phyloP scores from a whole-genome alignment of 2,329 filamentous ascomycete genomes.

The Domatiomyces catenatus region DNA sequence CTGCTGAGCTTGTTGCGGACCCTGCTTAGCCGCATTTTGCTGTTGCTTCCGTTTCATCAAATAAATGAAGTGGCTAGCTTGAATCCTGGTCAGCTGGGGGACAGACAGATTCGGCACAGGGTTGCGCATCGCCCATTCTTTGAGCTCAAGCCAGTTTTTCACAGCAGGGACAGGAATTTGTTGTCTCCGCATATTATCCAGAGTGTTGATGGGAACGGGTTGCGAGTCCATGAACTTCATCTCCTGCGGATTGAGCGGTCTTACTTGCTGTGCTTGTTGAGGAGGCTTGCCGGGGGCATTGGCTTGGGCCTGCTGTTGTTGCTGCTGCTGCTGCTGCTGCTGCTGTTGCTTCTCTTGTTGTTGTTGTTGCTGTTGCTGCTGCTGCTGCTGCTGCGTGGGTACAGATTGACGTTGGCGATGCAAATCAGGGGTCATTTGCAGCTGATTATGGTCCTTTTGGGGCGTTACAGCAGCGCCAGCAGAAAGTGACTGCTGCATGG shows the following conservation, averaged over 20 bases:
- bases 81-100: slow-evolving; percentile 9
- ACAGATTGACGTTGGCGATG: slow-evolving; percentile 11
- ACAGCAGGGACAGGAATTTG: slow-evolving; percentile 9
- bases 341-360: slow-evolving; percentile 18
- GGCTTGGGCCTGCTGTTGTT: slow-evolving; percentile 7
- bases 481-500: slow-evolving; percentile 17
- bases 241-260: slow-evolving; percentile 9
- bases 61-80: slow-evolving; percentile 11
- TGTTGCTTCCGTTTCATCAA: slow-evolving; percentile 1
- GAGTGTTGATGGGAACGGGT: slow-evolving; percentile 7
- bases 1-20: slow-evolving; percentile 1
- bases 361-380: slow-evolving; percentile 18
- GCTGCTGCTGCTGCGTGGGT: slow-evolving; percentile 11
- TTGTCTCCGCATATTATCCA: slow-evolving; percentile 8
- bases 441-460: slow-evolving; percentile 7
- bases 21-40: neutral
- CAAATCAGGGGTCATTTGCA: slow-evolving; percentile 11
- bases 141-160: slow-evolving; percentile 12
- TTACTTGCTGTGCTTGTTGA: slow-evolving; percentile 3
- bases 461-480: slow-evolving; percentile 9
- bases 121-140: slow-evolving; percentile 12
- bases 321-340: slow-evolving; percentile 18
- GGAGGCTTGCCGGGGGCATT: slow-evolving; percentile 8
- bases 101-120: slow-evolving; percentile 10
- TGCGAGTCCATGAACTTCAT: slow-evolving; percentile 15